phyloP scores from a whole-genome alignment of 2,329 filamentous ascomycete genomes.

The Diaporthe amygdali region DNA sequence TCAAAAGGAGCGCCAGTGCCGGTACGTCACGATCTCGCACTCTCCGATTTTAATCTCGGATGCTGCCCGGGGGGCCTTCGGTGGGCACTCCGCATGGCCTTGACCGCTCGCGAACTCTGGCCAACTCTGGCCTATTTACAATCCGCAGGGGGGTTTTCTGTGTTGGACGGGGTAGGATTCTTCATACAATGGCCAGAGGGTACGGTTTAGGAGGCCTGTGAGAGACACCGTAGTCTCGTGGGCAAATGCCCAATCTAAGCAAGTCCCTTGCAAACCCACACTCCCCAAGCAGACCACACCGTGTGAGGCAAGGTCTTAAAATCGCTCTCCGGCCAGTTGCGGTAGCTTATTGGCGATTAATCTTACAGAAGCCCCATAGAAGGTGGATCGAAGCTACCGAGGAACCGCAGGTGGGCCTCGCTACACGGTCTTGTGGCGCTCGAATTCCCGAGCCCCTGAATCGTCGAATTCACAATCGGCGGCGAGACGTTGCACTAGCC shows the following conservation, averaged over 20 bases:
- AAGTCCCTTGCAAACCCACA: slow-evolving; percentile 5
- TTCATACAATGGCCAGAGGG: background rate
- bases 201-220: background rate
- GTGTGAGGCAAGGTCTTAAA: background rate
- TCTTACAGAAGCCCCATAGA: background rate
- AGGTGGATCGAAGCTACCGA: slow-evolving; percentile 8
- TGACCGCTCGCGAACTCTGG: slow-evolving; percentile 16
- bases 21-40: slow-evolving; percentile 18
- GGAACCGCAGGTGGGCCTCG: slow-evolving; percentile 4
- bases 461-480: slow-evolving; percentile 3
- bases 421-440: slow-evolving; percentile 2
- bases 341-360: slow-evolving; percentile 6
- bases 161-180: background rate
- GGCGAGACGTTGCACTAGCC: background rate
- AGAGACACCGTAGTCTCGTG: background rate
- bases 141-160: slow-evolving; percentile 1
- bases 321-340: background rate
- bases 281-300: slow-evolving; percentile 1
- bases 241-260: slow-evolving; percentile 11
- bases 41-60: slow-evolving; percentile 21
- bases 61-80: background rate
- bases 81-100: background rate
- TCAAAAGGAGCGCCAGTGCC: background rate
- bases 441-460: slow-evolving; percentile 12
- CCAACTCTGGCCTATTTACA: background rate